Percentiles rank a stretch among this genome's conserved stretches.
These are phyloP conservation scores for Globisporangium okanoganense DNA, from an alignment of 352 stramenopile genomes.

Conservation along the genomic window DNA sequence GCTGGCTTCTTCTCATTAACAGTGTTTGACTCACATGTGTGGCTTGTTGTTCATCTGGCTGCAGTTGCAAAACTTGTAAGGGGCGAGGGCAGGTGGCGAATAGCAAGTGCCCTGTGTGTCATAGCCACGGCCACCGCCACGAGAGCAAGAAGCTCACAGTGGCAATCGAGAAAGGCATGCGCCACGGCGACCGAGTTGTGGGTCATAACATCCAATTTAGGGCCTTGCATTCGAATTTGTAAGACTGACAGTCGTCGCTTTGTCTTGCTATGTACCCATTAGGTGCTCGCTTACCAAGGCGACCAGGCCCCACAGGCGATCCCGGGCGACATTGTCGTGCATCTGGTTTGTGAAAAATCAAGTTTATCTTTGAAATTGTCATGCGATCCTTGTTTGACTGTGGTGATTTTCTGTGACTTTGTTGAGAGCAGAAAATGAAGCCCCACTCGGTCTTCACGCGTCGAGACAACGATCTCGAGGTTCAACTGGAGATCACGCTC, in stretches of 20 bases:
- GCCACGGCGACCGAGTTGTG: constrained; percentile 32
- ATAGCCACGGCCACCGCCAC: constrained; percentile 20
- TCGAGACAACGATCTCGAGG: constrained; percentile 88
- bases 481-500: constrained; percentile 90
- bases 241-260: background rate
- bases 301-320: constrained; percentile 19
- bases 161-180: constrained; percentile 26
- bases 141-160: constrained; percentile 24
- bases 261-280: no score
- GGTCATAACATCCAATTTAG: no score
- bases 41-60: background rate
- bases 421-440: constrained; percentile 6
- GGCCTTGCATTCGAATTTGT: no score
- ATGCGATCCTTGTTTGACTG: background rate
- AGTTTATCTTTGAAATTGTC: background rate
- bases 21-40: no score
- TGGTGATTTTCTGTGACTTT: background rate
- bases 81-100: constrained; percentile 33
- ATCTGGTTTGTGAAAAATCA: constrained; percentile 15
- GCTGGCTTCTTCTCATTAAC: background rate
- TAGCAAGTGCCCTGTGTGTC: constrained; percentile 29
- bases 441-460: constrained; percentile 78
- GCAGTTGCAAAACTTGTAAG: constrained; percentile 35
- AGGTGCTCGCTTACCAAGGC: constrained; percentile 18
- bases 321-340: constrained; percentile 29